Base-by-base conservation (phyloP, 176 grass and related monocot genomes). In the Triticum monococcum region DNA sequence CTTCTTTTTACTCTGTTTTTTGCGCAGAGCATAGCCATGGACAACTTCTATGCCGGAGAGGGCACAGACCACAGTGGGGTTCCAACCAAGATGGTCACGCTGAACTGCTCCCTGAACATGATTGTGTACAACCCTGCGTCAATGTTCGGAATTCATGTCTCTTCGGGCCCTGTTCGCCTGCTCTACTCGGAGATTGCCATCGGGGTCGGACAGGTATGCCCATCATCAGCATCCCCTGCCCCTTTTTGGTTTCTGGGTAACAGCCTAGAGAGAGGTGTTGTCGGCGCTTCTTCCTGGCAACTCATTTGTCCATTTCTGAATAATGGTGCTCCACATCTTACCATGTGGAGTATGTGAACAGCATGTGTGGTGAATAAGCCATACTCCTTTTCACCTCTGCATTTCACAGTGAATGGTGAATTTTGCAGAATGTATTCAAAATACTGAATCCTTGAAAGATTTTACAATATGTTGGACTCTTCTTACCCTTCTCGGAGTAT, bases 111-210 rank as follows among this genome's bases (percentile, higher is more conserved):
- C 30, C 77, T 99, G 17, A 89, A 91, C 57, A 83, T 99, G 43
- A 20, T 63, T 36, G 94, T 99, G 61, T 91, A 94, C 85, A 99
- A 99, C 64, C 68, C 94, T 46, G 94, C 97, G 4, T 17, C 90
- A 24, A 99, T 97, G 97, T 97, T 91, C 57, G 97, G 97, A n/a
- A 99, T 99, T 63, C 92, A 99, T 92, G 97, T 99, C 41, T 91
- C 90, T n/a, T 93, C 97, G 57, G 91, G 87, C 77, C 86, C 97
- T 72, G 91, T 96, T 32, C 78, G 60, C 20, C 89, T 99, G 61
- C 81, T 89, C 84, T 99, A 94, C 72, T 97, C 92, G 59, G 82
- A 99, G 81, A 99, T 99, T 68, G 50, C 94, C 32, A 80, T 99
- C 79, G 97, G 90, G 40, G 78, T 75, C 4, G 97, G 97, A 32